Conservation (phyloP, 768 basidiomycete species). For the Collybia mongolica region DNA sequence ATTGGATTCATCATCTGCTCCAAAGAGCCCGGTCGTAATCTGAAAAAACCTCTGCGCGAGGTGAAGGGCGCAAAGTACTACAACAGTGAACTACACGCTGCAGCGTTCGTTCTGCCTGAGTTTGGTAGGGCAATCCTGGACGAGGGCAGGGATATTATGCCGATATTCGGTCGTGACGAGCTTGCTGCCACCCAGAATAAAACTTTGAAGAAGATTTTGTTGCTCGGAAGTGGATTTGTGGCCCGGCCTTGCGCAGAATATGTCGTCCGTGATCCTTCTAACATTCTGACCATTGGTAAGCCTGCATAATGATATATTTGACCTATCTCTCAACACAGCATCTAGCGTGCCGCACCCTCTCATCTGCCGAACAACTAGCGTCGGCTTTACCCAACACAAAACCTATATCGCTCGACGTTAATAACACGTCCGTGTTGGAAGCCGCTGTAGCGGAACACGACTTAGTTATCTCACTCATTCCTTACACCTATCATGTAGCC, state of each 20-base stretch:
- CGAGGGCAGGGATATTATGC: conserved; percentile 68
- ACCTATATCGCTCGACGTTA: conserved; percentile 1
- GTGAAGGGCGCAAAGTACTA: conserved; percentile 81
- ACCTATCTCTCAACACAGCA: neutral
- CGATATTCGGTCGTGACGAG: conserved; percentile 70
- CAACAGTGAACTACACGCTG: conserved; percentile 74
- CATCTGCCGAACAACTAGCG: conserved; percentile 68
- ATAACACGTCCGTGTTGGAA: conserved; percentile 64
- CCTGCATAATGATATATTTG: conserved; percentile 3
- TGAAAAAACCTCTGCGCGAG: conserved; percentile 71
- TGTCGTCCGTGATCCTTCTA: conserved; percentile 75
- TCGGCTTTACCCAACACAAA: conserved; percentile 55
- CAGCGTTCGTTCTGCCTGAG: conserved; percentile 91
- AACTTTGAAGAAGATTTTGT: conserved; percentile 67
- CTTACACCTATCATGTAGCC: conserved; percentile 85
- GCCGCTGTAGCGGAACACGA: conserved; percentile 82
- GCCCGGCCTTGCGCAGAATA: conserved; percentile 97
- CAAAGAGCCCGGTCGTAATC: conserved; percentile 66
- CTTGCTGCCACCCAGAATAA: conserved; percentile 34
- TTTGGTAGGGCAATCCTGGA: conserved; percentile 77
- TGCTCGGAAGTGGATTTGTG: conserved; percentile 95
- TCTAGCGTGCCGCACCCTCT: conserved; percentile 85
- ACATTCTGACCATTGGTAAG: conserved; percentile 83
- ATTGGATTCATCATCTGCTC: conserved; percentile 94
- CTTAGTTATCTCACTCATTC: conserved; percentile 94